Conservation (phyloP, 2,329 filamentous ascomycete genomes). For the Emmonsiellopsis sp. region DNA sequence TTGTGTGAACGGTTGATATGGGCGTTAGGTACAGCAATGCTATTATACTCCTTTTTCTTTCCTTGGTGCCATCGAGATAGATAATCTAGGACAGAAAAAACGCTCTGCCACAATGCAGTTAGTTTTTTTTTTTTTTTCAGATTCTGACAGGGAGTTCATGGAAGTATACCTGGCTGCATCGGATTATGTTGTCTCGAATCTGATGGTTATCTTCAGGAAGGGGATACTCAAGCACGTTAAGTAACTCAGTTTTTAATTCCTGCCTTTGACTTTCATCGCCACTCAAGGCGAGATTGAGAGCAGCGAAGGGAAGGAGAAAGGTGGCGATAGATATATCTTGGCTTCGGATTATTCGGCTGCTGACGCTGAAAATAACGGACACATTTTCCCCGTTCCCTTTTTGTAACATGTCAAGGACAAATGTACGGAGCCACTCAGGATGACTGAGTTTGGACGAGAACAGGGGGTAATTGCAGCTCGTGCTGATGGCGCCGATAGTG, state of each 20-base stretch:
- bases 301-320: conserved; percentile 80
- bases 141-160: neutral
- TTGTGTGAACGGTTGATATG: conserved; percentile 21
- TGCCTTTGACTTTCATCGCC: conserved; percentile 55
- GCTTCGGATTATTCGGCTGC: conserved; percentile 72
- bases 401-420: conserved; percentile 73
- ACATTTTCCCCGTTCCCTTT: conserved; percentile 67
- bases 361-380: conserved; percentile 66
- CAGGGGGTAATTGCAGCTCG: conserved; percentile 62
- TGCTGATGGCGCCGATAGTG: conserved; percentile 46
- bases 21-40: conserved; percentile 17
- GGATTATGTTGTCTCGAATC: conserved; percentile 65
- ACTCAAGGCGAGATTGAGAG: conserved; percentile 72
- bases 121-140: neutral
- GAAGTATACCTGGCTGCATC: conserved; percentile 69
- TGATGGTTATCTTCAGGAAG: conserved; percentile 44
- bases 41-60: conserved; percentile 49
- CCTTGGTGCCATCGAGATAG: conserved; percentile 80
- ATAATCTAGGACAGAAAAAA: conserved; percentile 88
- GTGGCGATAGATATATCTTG: conserved; percentile 79
- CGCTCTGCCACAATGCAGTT: conserved; percentile 47
- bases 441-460: conserved; percentile 62
- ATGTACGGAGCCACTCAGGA: conserved; percentile 67
- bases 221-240: conserved; percentile 60
- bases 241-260: conserved; percentile 63